Conservation (phyloP, 345 rosid genomes). For the Brassica napus region Da-Ae NC_063438.1:20356501-20357000, state of each 20-base stretch:
- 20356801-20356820: not conserved
- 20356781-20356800: not conserved
- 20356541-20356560: not conserved
- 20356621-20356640: not conserved
- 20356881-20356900: conserved; percentile 28
- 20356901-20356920: conserved; percentile 11
- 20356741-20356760: not conserved
- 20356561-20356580: not conserved
- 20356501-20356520: too few relatives aligned
- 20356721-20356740: not conserved
- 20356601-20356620: not conserved
- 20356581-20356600: not conserved
- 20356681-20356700: not conserved
- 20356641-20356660: not conserved
- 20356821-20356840: not conserved
- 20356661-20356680: not conserved
- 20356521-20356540: too few relatives aligned
- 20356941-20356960: conserved; percentile 72
- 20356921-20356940: conserved; percentile 71
- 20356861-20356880: conserved; percentile 26
- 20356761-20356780: not conserved
- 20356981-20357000: conserved; percentile 60
- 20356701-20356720: not conserved
- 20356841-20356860: not conserved
- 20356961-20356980: conserved; percentile 66